Conservation (phyloP, 768 basidiomycete species). For the Boletus pseudo-olivaceus region DNA sequence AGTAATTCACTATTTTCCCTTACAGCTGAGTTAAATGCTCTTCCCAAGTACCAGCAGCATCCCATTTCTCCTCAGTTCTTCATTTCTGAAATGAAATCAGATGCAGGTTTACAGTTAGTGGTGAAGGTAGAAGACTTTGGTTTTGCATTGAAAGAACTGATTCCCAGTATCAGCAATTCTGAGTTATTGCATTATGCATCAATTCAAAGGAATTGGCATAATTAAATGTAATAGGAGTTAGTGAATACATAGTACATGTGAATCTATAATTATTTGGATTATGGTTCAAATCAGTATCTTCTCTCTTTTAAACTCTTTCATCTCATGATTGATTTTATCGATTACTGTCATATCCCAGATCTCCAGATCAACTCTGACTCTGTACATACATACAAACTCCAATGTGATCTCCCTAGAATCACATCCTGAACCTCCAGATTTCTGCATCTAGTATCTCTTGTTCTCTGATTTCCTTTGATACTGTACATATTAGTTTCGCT, state of each 20-base stretch:
- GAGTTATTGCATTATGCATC: conserved; percentile 83
- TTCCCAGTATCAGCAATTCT: conserved; percentile 77
- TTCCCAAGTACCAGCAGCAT: conserved; percentile 41
- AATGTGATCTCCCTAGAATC: too few species aligned
- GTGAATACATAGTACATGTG: not conserved
- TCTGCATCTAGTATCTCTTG: too few species aligned
- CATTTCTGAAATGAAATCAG: conserved; percentile 73
- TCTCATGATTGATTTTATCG: too few species aligned
- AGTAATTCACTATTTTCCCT: not conserved
- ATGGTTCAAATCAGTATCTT: too few species aligned
- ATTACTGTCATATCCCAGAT: too few species aligned
- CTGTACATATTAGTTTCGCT: too few species aligned
- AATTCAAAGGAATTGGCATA: conserved; percentile 37
- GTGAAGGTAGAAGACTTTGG: conserved; percentile 77
- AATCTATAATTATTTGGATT: too few species aligned
- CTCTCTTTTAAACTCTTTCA: too few species aligned
- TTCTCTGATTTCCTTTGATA: too few species aligned
- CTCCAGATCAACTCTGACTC: too few species aligned
- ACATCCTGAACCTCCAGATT: too few species aligned
- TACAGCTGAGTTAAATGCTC: conserved; percentile 41
- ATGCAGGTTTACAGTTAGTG: conserved; percentile 68
- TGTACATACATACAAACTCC: too few species aligned
- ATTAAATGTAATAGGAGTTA: not conserved
- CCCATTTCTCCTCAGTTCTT: conserved; percentile 89
- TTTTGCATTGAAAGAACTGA: conserved; percentile 61